phyloP scores from a whole-genome alignment of 805 yeast genomes.

The Metschnikowia arizonensis region DNA sequence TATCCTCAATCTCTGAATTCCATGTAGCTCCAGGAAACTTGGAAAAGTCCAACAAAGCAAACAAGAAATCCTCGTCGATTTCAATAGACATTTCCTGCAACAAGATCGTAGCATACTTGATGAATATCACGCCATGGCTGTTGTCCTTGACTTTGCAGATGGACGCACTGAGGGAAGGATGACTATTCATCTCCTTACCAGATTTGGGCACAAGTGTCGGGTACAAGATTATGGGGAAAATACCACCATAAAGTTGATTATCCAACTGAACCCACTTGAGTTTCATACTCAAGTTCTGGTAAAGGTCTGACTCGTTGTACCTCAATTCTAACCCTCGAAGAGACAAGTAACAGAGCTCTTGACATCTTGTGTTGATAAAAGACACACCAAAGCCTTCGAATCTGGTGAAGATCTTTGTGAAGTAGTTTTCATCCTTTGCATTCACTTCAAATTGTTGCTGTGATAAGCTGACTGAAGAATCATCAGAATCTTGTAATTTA shows the following conservation, averaged over 20 bases:
- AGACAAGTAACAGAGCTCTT: conserved; percentile 82
- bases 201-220: conserved; percentile 89
- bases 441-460: conserved; percentile 52
- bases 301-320: conserved; percentile 78
- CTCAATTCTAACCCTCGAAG: conserved; percentile 75
- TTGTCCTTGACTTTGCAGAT: conserved; percentile 82
- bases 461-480: conserved; percentile 26
- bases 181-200: conserved; percentile 75
- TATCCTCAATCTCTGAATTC: conserved; percentile 45
- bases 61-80: conserved; percentile 88
- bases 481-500: conserved; percentile 40
- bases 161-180: conserved; percentile 88
- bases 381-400: conserved; percentile 89
- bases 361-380: conserved; percentile 60
- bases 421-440: conserved; percentile 51
- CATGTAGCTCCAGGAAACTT: conserved; percentile 81
- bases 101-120: conserved; percentile 86
- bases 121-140: conserved; percentile 81
- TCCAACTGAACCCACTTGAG: conserved; percentile 94
- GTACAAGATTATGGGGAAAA: conserved; percentile 81
- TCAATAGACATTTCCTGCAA: conserved; percentile 91
- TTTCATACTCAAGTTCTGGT: conserved; percentile 74
- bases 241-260: conserved; percentile 83
- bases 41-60: conserved; percentile 74
- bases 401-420: conserved; percentile 51